These are phyloP conservation scores for Fusarium penzigii DNA, from an alignment of 2,329 filamentous ascomycete genomes.

Conservation along the genomic window DNA sequence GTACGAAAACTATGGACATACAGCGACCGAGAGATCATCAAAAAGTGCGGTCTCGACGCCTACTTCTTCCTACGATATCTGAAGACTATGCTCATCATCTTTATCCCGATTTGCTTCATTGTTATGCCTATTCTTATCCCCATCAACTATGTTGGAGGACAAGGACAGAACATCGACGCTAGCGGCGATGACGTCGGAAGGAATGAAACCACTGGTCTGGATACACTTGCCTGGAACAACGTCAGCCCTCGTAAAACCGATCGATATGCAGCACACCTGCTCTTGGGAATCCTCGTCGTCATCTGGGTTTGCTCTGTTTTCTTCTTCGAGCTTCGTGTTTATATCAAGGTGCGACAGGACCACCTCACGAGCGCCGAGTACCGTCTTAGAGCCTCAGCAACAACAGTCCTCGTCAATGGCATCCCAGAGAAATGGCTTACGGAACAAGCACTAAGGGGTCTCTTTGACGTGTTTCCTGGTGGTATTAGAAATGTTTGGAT, in stretches of 20 bases:
- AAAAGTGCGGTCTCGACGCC: slow-evolving; percentile 92
- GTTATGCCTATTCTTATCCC: slow-evolving; percentile 86
- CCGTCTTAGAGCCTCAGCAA: slow-evolving; percentile 88
- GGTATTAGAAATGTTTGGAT: slow-evolving; percentile 96
- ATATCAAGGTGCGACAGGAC: slow-evolving; percentile 90
- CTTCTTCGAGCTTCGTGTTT: slow-evolving; percentile 82
- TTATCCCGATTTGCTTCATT: slow-evolving; percentile 76
- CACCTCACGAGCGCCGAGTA: slow-evolving; percentile 95
- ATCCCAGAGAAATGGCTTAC: slow-evolving; percentile 92
- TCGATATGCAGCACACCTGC: slow-evolving; percentile 81
- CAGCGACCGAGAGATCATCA: slow-evolving; percentile 79
- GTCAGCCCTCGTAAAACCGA: slow-evolving; percentile 64
- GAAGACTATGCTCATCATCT: slow-evolving; percentile 79
- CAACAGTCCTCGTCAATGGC: slow-evolving; percentile 87
- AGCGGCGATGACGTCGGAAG: slow-evolving; percentile 36
- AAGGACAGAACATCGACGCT: slow-evolving; percentile 54
- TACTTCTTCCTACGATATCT: slow-evolving; percentile 96
- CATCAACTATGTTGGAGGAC: slow-evolving; percentile 75
- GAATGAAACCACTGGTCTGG: slow-evolving; percentile 60
- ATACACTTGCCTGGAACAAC: slow-evolving; percentile 86
- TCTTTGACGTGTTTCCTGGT: slow-evolving; percentile 96
- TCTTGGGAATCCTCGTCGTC: slow-evolving; percentile 77
- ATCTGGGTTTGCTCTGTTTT: slow-evolving; percentile 85
- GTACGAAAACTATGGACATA: slow-evolving; percentile 64
- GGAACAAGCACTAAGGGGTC: slow-evolving; percentile 73